A percentile compares a stretch with the other conserved stretches of the same genome.
Conservation (phyloP, 805 yeast species). For the Candida broadrunensis region DNA sequence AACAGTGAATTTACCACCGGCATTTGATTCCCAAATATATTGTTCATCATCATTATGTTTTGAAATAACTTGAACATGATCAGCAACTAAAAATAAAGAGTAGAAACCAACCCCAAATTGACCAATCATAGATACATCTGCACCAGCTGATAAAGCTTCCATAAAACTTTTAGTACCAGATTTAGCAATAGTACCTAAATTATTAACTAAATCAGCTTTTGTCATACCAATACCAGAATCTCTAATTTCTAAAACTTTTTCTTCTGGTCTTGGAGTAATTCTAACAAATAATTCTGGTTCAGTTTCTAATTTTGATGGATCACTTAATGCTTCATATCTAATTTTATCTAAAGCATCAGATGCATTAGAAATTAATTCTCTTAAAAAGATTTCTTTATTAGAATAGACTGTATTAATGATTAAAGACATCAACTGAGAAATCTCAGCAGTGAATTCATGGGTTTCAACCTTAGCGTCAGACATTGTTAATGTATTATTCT, state of each 20-base stretch:
- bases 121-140: conserved; percentile 99
- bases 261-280: conserved; percentile 94
- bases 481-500: no score
- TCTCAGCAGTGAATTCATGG: conserved; percentile 99
- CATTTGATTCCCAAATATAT: conserved; percentile 99
- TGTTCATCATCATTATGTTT: conserved; percentile 99
- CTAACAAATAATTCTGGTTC: conserved; percentile 97
- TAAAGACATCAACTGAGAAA: conserved; percentile 99
- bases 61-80: conserved; percentile 96
- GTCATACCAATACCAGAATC: conserved; percentile 99
- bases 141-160: conserved; percentile 99
- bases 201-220: conserved; percentile 97
- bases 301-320: conserved; percentile 85
- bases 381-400: conserved; percentile 97
- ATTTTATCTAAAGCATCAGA: conserved; percentile 99
- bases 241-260: conserved; percentile 92
- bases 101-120: conserved; percentile 99
- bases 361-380: conserved; percentile 98
- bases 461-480: conserved; percentile 64
- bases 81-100: conserved; percentile 98
- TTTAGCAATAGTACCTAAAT: conserved; percentile 99
- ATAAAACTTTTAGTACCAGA: conserved; percentile 99
- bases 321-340: conserved; percentile 93
- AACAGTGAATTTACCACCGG: conserved; percentile 99
- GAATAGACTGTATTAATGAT: conserved; percentile 99